Evolutionary conservation across 495 filamentous ascomycete species (phyloP).

Genomic region (Daldinia loculata): DNA sequence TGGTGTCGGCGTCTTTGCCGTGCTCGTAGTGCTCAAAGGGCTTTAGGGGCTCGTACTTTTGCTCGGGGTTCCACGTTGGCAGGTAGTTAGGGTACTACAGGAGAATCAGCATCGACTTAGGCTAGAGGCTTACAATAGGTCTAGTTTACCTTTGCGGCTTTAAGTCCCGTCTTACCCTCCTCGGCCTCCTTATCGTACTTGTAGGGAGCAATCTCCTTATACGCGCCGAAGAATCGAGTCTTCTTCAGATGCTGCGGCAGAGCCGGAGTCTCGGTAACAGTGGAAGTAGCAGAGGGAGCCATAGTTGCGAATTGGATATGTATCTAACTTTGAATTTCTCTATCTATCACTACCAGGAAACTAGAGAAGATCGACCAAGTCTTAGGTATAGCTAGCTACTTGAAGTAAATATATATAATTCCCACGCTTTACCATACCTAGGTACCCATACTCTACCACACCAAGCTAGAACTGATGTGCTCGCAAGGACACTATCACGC

Average conservation of each 20-base stretch:
- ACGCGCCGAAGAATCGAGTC: slow-evolving; percentile 57
- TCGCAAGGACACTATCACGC: slow-evolving; percentile 45
- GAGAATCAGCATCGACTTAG: background rate
- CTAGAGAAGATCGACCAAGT: background rate
- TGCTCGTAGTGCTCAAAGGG: slow-evolving; percentile 77
- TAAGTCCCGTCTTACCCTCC: slow-evolving; percentile 54
- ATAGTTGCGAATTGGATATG: slow-evolving; percentile 46
- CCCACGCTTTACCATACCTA: background rate
- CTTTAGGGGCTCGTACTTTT: slow-evolving; percentile 71
- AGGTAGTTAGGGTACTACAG: slow-evolving; percentile 77
- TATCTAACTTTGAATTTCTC: background rate
- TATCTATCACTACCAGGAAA: slow-evolving; percentile 6
- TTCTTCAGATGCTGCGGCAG: slow-evolving; percentile 51
- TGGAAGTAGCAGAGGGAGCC: slow-evolving; percentile 65
- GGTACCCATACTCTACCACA: background rate
- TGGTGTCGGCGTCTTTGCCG: slow-evolving; percentile 73
- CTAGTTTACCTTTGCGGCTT: slow-evolving; percentile 53
- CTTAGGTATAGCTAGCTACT: background rate
- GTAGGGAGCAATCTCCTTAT: slow-evolving; percentile 68
- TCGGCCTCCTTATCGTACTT: slow-evolving; percentile 62
- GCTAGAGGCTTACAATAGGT: background rate
- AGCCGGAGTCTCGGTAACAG: slow-evolving; percentile 49
- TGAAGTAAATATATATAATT: slow-evolving; percentile 26
- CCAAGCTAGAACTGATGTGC: slow-evolving; percentile 41
- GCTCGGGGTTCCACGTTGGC: slow-evolving; percentile 71